Base-by-base conservation (phyloP, 257 asterid species). In the Fraxinus pennsylvanica region DNA sequence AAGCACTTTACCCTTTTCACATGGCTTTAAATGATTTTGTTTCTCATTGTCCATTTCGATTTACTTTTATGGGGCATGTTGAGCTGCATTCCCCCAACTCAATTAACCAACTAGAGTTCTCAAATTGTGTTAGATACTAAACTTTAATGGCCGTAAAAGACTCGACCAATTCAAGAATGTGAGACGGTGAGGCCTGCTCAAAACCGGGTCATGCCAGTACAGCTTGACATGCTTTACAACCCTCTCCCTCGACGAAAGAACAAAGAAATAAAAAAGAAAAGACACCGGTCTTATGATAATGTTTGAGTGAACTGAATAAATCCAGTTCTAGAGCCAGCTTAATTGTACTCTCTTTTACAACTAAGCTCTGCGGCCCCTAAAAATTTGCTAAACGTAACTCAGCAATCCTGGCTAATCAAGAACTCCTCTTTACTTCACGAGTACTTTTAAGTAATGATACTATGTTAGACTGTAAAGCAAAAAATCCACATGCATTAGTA, bases 1-100 rank as follows among this genome's bases (percentile, higher is more conserved):
- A 74, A 75, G 29, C 79, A 84, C 91, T 91, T 77, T 83, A 72
- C 80, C 71, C 85, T 86, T 81, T 82, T 75, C 96, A 89, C 91
- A 82, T 87, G 91, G 70, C 59, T 71, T 70, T 80, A 54, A 76
- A 88, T 88, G 76, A 88, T 88, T 78, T 71, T 84, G 79, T 81
- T 87, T 82, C 52, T 43, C 69, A 67, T 17, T 78, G 67, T 77
- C 74, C 70, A 47, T 69, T 73, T 85, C 74, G 72, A 77, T 72
- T 22, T 21, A 38, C 54, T 54, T 78, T 82, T 4, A 75, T 57
- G 68, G 65, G 50, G 39, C 12, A 57, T 74, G 29, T 78, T 7
- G 14, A 69, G 29, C 68, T 69, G 21, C 65, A 22, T 2, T 72
- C 1, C 75, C 29, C 47, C 74, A 50, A 68, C 67, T 36, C 66